A percentile compares a stretch with the other conserved stretches of the same genome.
phyloP scores from a whole-genome alignment of 2,329 filamentous ascomycete species.

The Xylariaceae sp. region DNA sequence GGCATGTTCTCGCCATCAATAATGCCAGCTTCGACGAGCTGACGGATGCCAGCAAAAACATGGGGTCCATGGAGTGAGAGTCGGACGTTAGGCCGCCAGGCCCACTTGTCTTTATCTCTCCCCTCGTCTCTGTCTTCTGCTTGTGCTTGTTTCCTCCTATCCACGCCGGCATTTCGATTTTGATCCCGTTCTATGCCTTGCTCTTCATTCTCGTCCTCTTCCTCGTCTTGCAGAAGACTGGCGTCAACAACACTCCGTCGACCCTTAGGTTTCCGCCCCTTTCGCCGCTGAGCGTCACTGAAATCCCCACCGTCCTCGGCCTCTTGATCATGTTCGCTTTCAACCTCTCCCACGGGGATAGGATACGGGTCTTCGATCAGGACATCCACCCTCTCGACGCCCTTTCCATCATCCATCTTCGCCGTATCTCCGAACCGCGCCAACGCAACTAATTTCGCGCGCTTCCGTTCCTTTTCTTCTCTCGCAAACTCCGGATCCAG shows the following conservation, averaged over 20 bases:
- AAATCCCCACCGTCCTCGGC: conserved; percentile 19
- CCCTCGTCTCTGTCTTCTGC: conserved; percentile 35
- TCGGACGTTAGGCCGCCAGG: conserved; percentile 64
- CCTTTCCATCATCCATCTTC: conserved; percentile 60
- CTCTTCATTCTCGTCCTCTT: conserved; percentile 35
- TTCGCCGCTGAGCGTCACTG: too few relatives aligned
- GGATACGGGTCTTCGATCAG: conserved; percentile 64
- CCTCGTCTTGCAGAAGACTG: conserved; percentile 32
- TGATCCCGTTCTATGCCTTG: background rate
- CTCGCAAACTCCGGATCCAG: conserved; percentile 36
- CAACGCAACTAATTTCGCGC: conserved; percentile 65
- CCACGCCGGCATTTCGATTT: conserved; percentile 19
- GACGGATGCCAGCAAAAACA: conserved; percentile 79
- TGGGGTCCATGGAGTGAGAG: conserved; percentile 77
- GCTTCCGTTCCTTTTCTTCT: conserved; percentile 55
- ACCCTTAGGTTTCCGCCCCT: conserved; percentile 29
- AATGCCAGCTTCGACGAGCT: conserved; percentile 76
- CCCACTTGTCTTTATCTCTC: conserved; percentile 30
- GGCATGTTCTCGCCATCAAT: conserved; percentile 81
- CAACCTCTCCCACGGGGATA: conserved; percentile 15
- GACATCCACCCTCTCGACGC: conserved; percentile 67
- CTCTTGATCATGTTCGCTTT: conserved; percentile 19
- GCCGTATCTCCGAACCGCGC: conserved; percentile 73
- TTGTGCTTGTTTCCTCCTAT: conserved; percentile 33
- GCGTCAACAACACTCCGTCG: conserved; percentile 34